Evolutionary conservation across 2,329 filamentous ascomycete genomes (phyloP).

Genomic region (Hysterium pulicare): DNA sequence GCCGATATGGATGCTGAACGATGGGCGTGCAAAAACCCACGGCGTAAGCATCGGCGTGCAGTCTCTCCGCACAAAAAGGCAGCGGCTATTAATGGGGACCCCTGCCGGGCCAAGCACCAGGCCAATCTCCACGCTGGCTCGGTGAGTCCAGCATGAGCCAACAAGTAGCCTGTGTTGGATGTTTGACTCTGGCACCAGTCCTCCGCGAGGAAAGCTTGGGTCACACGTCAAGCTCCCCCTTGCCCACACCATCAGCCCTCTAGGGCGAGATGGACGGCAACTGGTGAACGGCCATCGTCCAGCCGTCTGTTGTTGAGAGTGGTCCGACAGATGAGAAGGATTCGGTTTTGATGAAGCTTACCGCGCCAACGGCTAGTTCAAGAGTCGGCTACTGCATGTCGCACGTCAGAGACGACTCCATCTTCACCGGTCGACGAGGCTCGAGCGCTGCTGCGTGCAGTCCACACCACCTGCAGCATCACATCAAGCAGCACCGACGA

Average conservation of each 20-base stretch:
- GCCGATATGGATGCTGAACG: constrained; percentile 6
- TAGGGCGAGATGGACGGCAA: constrained; percentile 4
- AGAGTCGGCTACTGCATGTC: constrained; percentile 15
- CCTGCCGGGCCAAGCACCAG: constrained; percentile 19
- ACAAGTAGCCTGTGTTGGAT: too few species aligned
- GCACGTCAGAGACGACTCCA: constrained; percentile 6
- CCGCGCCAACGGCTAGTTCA: background rate
- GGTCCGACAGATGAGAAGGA: constrained; percentile 1
- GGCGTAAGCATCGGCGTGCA: constrained; percentile 32
- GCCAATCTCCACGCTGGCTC: constrained; percentile 35
- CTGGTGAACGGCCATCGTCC: constrained; percentile 8
- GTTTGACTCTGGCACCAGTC: constrained; percentile 13
- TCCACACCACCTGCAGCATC: constrained; percentile 15
- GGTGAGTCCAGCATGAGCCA: constrained; percentile 17
- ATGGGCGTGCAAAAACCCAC: background rate
- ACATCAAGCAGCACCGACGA: constrained; percentile 3
- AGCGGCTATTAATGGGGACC: constrained; percentile 18
- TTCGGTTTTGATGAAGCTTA: background rate
- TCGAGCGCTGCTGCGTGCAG: constrained; percentile 16
- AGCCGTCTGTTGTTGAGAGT: background rate
- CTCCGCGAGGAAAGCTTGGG: constrained; percentile 23
- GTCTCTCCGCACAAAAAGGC: constrained; percentile 20
- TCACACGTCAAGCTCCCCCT: constrained; percentile 22
- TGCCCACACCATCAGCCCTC: constrained; percentile 14
- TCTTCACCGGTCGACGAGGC: constrained; percentile 19